Evolutionary conservation across 1,284 basidiomycete genomes (phyloP), one percentile per base, ranked within the genome.

Genomic region (Boletellus deceptivus): DNA sequence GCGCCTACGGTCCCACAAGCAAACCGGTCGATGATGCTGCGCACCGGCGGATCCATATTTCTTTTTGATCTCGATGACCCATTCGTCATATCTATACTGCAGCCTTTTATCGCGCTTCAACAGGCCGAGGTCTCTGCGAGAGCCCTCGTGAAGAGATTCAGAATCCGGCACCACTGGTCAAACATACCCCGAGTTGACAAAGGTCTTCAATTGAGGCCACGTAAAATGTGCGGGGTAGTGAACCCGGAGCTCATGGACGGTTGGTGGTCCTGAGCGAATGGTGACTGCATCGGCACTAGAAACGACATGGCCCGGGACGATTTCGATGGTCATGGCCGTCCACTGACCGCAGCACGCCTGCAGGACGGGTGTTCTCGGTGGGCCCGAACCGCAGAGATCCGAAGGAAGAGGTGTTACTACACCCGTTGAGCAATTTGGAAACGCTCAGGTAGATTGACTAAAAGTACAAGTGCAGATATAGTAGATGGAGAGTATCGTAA

Each of bases 151-250:
- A 8, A 3, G 31, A 38, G 11, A 14, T 20, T 20, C 20, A 20
- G 20, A 20, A 27, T 25, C 6, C 24, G 50, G 33, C 20, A 20
- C 17, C 16, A 39, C 4, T 20, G 40, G 50, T 3, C 7, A 18
- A 44, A 60, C 71, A 45, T 61, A 86, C 86, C 87, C 87, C 50
- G 86, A 85, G 62, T 84, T 86, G 46, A 91, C 76, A 57, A 90
- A 89, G 2, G 82, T 77, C 69, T 83, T 89, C 25, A 91, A 70
- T 60, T 90, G 82, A 10, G 68, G 58, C 85, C 86, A 91, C 3
- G 86, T 87, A 59, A 89, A 89, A 57, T 79, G 82, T 3, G 84
- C 75, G 6, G 86, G 85, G 61, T 91, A 91, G 60, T 86, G 70
- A 1, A 72, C 74, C 7, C 80, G 65, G 4, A 91, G 67, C 57